Percentiles rank a stretch among this genome's conserved stretches.
Evolutionary conservation across 73 alveolate species (phyloP).

Genomic region (Tetrahymena thermophila): DNA sequence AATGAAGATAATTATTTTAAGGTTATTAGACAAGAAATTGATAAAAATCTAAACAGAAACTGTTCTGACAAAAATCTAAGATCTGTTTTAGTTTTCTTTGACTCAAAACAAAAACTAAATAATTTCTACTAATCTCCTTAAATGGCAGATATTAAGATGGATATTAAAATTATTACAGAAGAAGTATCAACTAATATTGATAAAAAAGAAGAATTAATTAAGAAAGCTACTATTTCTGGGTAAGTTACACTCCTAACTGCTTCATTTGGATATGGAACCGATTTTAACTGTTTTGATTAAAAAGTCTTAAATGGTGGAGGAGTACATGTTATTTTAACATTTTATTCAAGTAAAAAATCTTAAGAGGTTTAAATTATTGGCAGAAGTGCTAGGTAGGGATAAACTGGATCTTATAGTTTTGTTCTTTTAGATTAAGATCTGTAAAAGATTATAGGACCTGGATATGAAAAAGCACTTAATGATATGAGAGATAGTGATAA

Average conservation of each 20-base stretch:
- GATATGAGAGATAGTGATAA: not conserved
- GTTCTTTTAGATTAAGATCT: not conserved
- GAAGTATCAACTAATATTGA: too few species aligned
- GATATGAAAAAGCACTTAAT: not conserved
- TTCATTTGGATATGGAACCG: conserved; percentile 30
- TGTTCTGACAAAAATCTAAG: not conserved
- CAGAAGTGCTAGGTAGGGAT: conserved; percentile 12
- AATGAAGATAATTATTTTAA: not conserved
- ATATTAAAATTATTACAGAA: not conserved
- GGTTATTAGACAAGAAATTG: not conserved
- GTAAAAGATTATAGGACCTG: not conserved
- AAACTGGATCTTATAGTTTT: not conserved
- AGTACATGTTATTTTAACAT: conserved; percentile 4
- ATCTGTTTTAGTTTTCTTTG: not conserved
- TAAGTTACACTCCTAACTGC: not conserved
- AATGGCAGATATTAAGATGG: not conserved
- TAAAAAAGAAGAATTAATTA: not conserved
- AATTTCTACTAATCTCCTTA: not conserved
- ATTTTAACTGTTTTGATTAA: conserved; percentile 1
- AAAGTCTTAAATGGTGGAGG: not conserved
- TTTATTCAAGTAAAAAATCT: not conserved
- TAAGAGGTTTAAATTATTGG: conserved; percentile 25
- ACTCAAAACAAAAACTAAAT: not conserved
- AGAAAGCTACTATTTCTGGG: not conserved
- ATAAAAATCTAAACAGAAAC: not conserved